A percentile compares a stretch with the other conserved stretches of the same genome.
These are phyloP conservation scores for Ceratocystis papillata DNA, from an alignment of 2,329 filamentous ascomycete genomes.

Conservation along the genomic window DNA sequence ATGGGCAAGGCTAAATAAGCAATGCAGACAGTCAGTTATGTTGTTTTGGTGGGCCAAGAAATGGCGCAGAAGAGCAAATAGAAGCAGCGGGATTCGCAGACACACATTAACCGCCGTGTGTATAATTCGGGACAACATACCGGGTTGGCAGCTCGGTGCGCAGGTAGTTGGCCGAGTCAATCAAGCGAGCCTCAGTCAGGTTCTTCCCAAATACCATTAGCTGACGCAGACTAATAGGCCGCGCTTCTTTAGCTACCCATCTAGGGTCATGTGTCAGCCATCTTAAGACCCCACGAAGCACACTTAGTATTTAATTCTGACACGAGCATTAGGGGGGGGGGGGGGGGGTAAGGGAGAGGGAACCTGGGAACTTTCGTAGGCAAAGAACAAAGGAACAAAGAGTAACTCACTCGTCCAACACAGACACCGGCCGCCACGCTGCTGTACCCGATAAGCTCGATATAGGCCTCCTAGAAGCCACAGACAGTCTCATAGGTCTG, in stretches of 20 bases:
- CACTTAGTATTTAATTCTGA: constrained; percentile 5
- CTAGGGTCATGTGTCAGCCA: constrained; percentile 37
- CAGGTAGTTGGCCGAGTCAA: constrained; percentile 96
- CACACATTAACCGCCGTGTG: background rate
- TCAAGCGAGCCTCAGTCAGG: constrained; percentile 74
- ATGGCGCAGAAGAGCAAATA: too few species aligned
- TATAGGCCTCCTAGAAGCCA: background rate
- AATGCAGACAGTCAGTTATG: background rate
- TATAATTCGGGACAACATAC: constrained; percentile 34
- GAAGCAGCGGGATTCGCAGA: background rate
- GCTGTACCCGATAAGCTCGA: constrained; percentile 28
- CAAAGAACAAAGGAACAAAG: constrained; percentile 3
- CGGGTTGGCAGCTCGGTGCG: constrained; percentile 84
- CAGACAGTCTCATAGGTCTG: background rate
- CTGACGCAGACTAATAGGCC: constrained; percentile 92
- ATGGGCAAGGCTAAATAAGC: constrained; percentile 61
- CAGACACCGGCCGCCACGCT: constrained; percentile 53
- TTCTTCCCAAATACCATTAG: constrained; percentile 95
- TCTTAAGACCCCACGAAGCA: constrained; percentile 13
- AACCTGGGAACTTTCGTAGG: background rate
- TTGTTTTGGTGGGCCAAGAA: too few species aligned
- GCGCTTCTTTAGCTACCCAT: constrained; percentile 85
- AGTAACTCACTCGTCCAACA: constrained; percentile 50
- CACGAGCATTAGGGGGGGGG: background rate
- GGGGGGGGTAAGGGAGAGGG: background rate